phyloP scores from a whole-genome alignment of 2,329 filamentous ascomycete genomes.

The Fusarium keratoplasticum region DNA sequence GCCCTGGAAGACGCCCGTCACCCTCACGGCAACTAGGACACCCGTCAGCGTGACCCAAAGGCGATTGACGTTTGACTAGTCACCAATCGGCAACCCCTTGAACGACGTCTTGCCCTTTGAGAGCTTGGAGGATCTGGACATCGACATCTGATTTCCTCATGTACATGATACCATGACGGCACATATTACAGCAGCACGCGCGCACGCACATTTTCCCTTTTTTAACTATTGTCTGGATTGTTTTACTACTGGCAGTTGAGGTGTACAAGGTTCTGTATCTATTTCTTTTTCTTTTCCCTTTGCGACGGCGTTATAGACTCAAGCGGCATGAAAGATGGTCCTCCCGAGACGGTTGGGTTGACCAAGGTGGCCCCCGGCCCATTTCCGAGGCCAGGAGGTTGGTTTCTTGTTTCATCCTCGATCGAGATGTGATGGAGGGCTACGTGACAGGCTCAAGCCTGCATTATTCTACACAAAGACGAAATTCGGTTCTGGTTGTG shows the following conservation, averaged over 20 bases:
- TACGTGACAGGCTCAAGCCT: constrained; percentile 2
- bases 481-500: constrained; percentile 3
- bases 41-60: constrained; percentile 77
- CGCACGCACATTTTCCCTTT: constrained; percentile 19
- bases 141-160: constrained; percentile 36
- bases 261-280: constrained; percentile 35
- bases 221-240: constrained; percentile 24
- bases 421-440: constrained; percentile 27
- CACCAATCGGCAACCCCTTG: constrained; percentile 46
- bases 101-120: constrained; percentile 10
- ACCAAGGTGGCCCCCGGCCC: constrained; percentile 10
- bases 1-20: constrained; percentile 84
- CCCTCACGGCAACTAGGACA: constrained; percentile 62
- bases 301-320: constrained; percentile 44
- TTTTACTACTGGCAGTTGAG: constrained; percentile 16
- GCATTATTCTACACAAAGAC: constrained; percentile 9
- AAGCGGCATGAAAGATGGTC: constrained; percentile 37
- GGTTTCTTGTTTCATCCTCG: constrained; percentile 27
- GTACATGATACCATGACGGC: constrained; percentile 53
- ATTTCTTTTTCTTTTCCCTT: constrained; percentile 10
- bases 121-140: constrained; percentile 17
- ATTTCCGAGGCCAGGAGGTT: constrained; percentile 20
- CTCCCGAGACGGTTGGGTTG: constrained; percentile 7
- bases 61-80: constrained; percentile 84
- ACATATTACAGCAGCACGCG: constrained; percentile 43